Evolutionary conservation across 1,284 basidiomycete genomes (phyloP), one percentile per base, ranked within the genome.

Genomic region (Hypsizygus ulmarius): DNA sequence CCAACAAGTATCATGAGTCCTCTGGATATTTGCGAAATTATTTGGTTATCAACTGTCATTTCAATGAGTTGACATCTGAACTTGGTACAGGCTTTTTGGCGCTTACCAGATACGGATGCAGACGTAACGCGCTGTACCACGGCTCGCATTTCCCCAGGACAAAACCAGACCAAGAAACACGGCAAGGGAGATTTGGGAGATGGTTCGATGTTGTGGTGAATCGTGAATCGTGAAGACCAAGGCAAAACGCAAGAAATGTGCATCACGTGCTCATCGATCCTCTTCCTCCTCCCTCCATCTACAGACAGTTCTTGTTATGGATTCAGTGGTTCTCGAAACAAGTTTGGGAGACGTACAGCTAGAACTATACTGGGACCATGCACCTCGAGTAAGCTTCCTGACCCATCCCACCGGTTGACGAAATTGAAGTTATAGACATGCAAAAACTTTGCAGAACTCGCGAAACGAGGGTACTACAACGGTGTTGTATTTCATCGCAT

Each of bases 281-380:
- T 18, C 12, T 12, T 15, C 8, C 9, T 4, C 1, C 18, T 14
- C 6, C 2, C 28, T 12, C n/a, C n/a, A n/a, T n/a, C n/a, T n/a
- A n/a, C n/a, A n/a, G n/a, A n/a, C n/a, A n/a, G n/a, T n/a, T 25
- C 7, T 25, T 25, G 4, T 25, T 25, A 56, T 54, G 54, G 79
- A 81, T 30, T 81, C 82, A 27, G 88, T 93, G 12, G 79, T 90
- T 21, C 68, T 96, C 33, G 87, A 93, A 67, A 97, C 93, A 12
- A 93, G 78, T 56, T 70, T 96, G 63, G 93, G 93, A n/a, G 83
- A 93, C 51, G 74, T 96, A 50, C 83, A 88, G 51, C 74, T 97
- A 8, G 93, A 97, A 71, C 77, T 97, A 21, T 97, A 97, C 70
- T 90, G 85, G 79, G 71, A 90, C 30, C 92, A 97, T 66, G 91